Base-by-base conservation (phyloP, 176 grass and related monocot species). In the Microstegium vimineum region DNA sequence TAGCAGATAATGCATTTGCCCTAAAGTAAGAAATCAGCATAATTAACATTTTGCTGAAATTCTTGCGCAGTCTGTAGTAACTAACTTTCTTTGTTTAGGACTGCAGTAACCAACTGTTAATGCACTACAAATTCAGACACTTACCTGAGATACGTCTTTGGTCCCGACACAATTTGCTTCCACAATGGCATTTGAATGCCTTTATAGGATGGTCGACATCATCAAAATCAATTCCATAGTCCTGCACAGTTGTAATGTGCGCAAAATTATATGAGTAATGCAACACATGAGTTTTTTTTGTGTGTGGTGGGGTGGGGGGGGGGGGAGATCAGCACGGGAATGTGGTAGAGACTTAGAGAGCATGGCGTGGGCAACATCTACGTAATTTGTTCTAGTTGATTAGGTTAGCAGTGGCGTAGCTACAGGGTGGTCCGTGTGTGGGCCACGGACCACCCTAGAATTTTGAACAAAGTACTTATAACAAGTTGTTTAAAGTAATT, bases 161-260 rank as follows among this genome's bases (percentile, higher is more conserved):
- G 65, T 91, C 90, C 25, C 95, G 81, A 76, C 95, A 98, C 25
- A 65, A 79, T 62, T 69, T 2, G 64, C 95, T 94, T 85, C 84
- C 81, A 62, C 95, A 98, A 20, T 20, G 26, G 83, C 92, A 98
- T 75, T 72, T 68, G 84, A 94, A 98, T 71, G 92, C 90, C 82
- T 93, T 90, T 35, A 94, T n/a, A 23, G 95, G 95, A 59, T 98
- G 92, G 11, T 84, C 51, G 32, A 88, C 75, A 86, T 98, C 95
- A 46, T 80, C 76, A 91, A 98, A 98, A 88, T 98, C 92, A 75
- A 98, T 86, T 60, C 73, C 84, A 42, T 98, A 98, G 76, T 98
- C 95, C 95, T 94, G 66, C 42, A 28, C 42, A 28, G 46, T 37
- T 42, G 64, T 67, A 84, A 84, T 32, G 26, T 41, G n/a, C 30